Conservation (phyloP, 257 asterid species). For the Plantago major region DNA sequence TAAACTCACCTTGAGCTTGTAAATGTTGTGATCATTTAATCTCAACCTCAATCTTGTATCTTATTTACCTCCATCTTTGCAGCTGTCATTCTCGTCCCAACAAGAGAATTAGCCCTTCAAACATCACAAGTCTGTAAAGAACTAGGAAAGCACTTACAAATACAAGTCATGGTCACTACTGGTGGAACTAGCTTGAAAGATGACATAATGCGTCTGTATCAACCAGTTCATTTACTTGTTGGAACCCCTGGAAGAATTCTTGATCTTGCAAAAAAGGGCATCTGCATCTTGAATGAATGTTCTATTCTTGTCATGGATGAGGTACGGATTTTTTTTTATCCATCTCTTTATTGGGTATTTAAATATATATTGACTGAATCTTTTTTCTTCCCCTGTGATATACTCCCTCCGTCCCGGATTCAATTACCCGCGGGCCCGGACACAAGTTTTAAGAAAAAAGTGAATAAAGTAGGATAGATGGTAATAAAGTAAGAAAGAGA, state of each 20-base stretch:
- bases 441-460: too few relatives aligned
- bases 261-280: constrained; percentile 67
- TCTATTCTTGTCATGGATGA: constrained; percentile 72
- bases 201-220: constrained; percentile 73
- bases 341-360: background rate
- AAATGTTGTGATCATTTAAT: background rate
- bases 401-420: too few relatives aligned
- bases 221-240: constrained; percentile 71
- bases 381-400: background rate
- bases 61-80: constrained; percentile 26
- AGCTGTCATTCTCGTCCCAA: constrained; percentile 77
- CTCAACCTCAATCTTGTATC: constrained; percentile 2
- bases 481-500: too few relatives aligned
- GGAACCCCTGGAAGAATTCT: constrained; percentile 85
- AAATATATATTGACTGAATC: background rate
- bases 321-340: constrained; percentile 28
- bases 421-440: too few relatives aligned
- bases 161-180: constrained; percentile 71
- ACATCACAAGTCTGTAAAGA: constrained; percentile 82
- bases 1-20: too few relatives aligned
- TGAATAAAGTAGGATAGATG: too few relatives aligned
- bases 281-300: constrained; percentile 54
- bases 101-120: constrained; percentile 83
- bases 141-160: constrained; percentile 67
- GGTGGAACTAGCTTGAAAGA: constrained; percentile 79